Percentiles rank a stretch among this genome's conserved stretches.
phyloP scores from a whole-genome alignment of 805 yeast species.

The Metschnikowia continentalis region DNA sequence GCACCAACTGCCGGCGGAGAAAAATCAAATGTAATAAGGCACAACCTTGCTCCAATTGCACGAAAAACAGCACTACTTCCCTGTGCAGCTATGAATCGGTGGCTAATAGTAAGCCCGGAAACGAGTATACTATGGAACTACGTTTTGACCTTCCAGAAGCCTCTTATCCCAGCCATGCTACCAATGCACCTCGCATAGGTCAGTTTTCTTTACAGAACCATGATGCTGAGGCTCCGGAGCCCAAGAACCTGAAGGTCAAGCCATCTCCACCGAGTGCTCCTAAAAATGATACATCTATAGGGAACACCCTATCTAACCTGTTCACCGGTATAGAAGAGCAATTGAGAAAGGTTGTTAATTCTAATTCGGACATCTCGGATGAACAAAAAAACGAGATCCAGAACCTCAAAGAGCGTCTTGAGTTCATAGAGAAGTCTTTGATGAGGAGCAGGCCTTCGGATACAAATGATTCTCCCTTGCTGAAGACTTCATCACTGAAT shows the following conservation, averaged over 20 bases:
- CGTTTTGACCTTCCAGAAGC: slow-evolving; percentile 5
- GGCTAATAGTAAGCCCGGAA: slow-evolving; percentile 4
- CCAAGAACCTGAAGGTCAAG: neutral
- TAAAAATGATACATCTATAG: neutral
- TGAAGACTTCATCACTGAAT: neutral
- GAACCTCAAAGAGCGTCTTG: slow-evolving; percentile 15
- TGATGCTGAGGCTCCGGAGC: neutral
- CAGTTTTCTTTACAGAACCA: neutral
- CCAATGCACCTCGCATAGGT: neutral
- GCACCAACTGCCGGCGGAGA: slow-evolving; percentile 29
- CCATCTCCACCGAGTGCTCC: neutral
- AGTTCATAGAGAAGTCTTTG: slow-evolving; percentile 15
- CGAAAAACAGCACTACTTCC: slow-evolving; percentile 17
- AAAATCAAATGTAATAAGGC: slow-evolving; percentile 32
- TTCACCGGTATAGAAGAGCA: neutral
- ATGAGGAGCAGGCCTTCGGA: neutral
- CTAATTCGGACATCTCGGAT: neutral
- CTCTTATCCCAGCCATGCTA: neutral
- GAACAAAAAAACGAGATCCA: slow-evolving; percentile 13
- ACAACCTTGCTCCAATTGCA: slow-evolving; percentile 26
- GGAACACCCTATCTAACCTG: neutral
- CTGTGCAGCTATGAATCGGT: slow-evolving; percentile 20
- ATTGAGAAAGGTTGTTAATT: neutral
- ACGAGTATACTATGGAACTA: slow-evolving; percentile 11
- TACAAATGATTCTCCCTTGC: neutral